Evolutionary conservation across 176 grass and related monocot species (phyloP).

Genomic region (Phoenix roebelenii): DNA sequence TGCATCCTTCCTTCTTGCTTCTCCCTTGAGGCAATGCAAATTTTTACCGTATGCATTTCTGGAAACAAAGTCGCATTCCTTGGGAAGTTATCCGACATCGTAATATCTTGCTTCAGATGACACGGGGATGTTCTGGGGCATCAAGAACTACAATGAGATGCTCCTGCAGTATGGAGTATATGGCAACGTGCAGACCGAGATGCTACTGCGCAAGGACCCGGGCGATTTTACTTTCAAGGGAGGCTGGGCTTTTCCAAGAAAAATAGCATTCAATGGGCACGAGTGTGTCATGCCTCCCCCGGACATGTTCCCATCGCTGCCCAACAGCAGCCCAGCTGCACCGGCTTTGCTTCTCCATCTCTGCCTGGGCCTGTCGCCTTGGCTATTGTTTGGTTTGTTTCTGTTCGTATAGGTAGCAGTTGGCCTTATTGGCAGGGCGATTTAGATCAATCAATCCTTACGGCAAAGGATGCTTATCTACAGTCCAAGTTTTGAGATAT

Average conservation of each 20-base stretch:
- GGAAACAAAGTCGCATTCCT: too few species aligned
- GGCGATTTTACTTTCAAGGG: slow-evolving; percentile 41
- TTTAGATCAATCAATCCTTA: neutral
- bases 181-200: slow-evolving; percentile 61
- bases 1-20: too few species aligned
- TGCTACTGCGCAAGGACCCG: slow-evolving; percentile 44
- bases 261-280: slow-evolving; percentile 47
- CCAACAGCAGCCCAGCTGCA: slow-evolving; percentile 16
- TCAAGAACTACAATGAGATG: slow-evolving; percentile 64
- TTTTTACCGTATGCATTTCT: too few species aligned
- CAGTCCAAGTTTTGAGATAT: too few species aligned
- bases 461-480: too few species aligned
- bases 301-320: slow-evolving; percentile 49
- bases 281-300: slow-evolving; percentile 62
- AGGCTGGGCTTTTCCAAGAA: slow-evolving; percentile 63
- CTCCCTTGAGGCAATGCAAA: too few species aligned
- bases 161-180: slow-evolving; percentile 24
- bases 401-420: neutral
- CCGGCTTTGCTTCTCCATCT: neutral
- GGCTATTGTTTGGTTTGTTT: neutral
- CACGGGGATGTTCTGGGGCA: slow-evolving; percentile 63
- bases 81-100: too few species aligned
- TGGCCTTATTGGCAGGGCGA: neutral
- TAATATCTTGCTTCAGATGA: slow-evolving; percentile 23
- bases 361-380: neutral